Conservation (phyloP, 306 rosid species). For the Quercus engelmannii region DNA sequence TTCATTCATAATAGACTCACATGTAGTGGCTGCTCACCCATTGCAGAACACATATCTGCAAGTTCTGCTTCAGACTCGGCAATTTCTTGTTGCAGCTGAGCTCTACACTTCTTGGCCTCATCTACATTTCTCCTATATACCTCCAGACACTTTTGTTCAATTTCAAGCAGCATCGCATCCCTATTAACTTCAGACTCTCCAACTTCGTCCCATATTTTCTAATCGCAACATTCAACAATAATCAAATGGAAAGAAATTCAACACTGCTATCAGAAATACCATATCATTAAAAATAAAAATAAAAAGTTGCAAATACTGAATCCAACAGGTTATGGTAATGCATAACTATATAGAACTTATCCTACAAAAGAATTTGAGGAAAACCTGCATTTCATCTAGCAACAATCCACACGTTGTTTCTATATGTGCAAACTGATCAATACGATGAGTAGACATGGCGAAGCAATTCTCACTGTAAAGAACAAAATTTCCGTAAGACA, state of each 20-base stretch:
- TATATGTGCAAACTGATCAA: slow-evolving; percentile 33
- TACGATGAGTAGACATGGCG: slow-evolving; percentile 40
- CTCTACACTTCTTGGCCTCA: slow-evolving; percentile 44
- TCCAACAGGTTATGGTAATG: neutral
- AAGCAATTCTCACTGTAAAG: slow-evolving; percentile 27
- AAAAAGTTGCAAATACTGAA: neutral
- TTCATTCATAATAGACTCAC: slow-evolving; percentile 32
- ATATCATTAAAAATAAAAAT: neutral
- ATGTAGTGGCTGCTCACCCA: slow-evolving; percentile 51
- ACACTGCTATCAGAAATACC: neutral
- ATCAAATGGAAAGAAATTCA: slow-evolving; percentile 6
- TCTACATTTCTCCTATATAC: slow-evolving; percentile 53
- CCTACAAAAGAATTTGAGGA: slow-evolving; percentile 8
- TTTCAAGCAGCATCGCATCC: slow-evolving; percentile 54
- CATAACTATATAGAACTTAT: neutral
- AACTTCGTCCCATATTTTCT: slow-evolving; percentile 78
- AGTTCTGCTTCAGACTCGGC: slow-evolving; percentile 51
- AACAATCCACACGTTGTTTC: slow-evolving; percentile 48
- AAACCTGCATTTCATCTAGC: slow-evolving; percentile 76
- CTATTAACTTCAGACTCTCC: slow-evolving; percentile 57
- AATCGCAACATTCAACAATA: slow-evolving; percentile 14
- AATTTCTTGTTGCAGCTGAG: slow-evolving; percentile 51
- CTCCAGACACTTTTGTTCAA: slow-evolving; percentile 59
- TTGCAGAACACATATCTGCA: slow-evolving; percentile 41
- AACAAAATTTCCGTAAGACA: neutral